Evolutionary conservation across 2,329 filamentous ascomycete species (phyloP), one percentile per base, ranked within the genome.

Genomic region (Trichoderma cornu-damae): DNA sequence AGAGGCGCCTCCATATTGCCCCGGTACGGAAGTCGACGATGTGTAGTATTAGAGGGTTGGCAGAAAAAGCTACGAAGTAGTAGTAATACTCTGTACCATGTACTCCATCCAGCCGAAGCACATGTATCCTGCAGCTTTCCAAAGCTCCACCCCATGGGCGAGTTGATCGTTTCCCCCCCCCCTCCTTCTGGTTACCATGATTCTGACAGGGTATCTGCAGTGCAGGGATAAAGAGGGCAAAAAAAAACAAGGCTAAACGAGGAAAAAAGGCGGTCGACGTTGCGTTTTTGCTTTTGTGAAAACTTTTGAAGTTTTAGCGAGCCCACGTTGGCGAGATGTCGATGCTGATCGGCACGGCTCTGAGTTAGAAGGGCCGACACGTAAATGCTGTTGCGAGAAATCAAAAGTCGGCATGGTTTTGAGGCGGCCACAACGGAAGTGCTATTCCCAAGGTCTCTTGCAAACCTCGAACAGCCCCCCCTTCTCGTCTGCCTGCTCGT

Each of bases 1-100:
- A 35, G 34, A 9, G 28, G 20, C 7, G 18, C 22, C 12, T 11
- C 40, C 32, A 47, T 16, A 14, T 9, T 18, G 38, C 32, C 51
- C 42, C 18, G 42, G 51, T 55, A 38, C 42, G 51, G 51, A 55
- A 55, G 51, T 55, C 38, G 51, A 55, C 51, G 51, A 55, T 55
- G 32, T n/a, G 46, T 55, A 7, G 51, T 30, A n/a, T n/a, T n/a
- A 30, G 34, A 40, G 26, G 26, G 26, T 28, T 28, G 26, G 26
- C 26, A 4, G 8, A 28, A 28, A 28, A 28, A 28, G 44, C 28
- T 18, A 44, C 42, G 28, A 24, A 44, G 26, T 8, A n/a, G n/a
- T n/a, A 37, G 34, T 16, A 16, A 2, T 37, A 34, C 32, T 34
- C 6, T n/a, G 34, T 3, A 37, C 14, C 34, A n/a, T 37, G n/a